phyloP scores from a whole-genome alignment of 2,329 filamentous ascomycete species.

The Scedosporium apiospermum region DNA sequence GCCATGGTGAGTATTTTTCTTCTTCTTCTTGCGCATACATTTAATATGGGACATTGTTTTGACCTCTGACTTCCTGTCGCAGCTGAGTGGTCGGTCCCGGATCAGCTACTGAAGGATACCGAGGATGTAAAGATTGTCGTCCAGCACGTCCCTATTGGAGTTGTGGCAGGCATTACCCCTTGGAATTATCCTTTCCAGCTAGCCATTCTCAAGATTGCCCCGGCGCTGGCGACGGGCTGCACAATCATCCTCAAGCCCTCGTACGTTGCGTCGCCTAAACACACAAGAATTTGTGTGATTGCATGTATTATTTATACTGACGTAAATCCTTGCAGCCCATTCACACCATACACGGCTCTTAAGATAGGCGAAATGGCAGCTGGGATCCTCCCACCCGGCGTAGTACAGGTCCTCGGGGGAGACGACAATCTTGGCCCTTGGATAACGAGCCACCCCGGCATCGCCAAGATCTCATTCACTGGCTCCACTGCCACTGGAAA shows the following conservation, averaged over 20 bases:
- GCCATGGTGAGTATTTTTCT: too few species aligned
- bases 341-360: conserved; percentile 46
- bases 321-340: conserved; percentile 21
- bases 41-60: too few species aligned
- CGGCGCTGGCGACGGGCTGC: conserved; percentile 48
- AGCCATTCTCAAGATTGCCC: conserved; percentile 42
- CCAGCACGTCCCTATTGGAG: conserved; percentile 30
- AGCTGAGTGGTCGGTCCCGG: conserved; percentile 6
- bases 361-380: conserved; percentile 52
- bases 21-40: too few species aligned
- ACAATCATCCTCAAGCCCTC: conserved; percentile 47
- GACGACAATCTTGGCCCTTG: conserved; percentile 50
- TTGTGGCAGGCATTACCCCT: conserved; percentile 36
- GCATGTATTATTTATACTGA: too few species aligned
- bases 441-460: conserved; percentile 48
- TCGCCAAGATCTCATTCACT: conserved; percentile 56
- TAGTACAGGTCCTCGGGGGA: conserved; percentile 52
- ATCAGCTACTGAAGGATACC: conserved; percentile 12
- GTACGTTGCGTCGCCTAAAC: too few species aligned
- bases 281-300: too few species aligned
- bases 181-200: conserved; percentile 50
- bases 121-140: conserved; percentile 19
- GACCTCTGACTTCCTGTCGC: conserved; percentile 8
- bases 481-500: conserved; percentile 52
- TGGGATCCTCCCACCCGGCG: conserved; percentile 49